These are phyloP conservation scores for Phytophthora palmivora DNA, from an alignment of 352 stramenopile genomes.

Conservation along the genomic window DNA sequence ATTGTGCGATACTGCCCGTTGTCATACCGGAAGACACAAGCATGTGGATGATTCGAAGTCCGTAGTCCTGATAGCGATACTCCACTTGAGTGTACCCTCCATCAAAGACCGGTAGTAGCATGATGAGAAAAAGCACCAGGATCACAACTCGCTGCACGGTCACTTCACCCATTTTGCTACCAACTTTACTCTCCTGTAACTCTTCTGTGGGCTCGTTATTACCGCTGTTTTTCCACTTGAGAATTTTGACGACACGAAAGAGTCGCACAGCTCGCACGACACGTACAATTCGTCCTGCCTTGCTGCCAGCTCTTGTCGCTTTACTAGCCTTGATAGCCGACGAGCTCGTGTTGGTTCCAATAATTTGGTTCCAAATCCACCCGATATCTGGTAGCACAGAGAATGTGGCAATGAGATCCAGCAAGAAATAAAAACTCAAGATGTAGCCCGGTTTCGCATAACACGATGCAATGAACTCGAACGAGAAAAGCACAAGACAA, in stretches of 20 bases:
- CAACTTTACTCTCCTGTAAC: slow-evolving; percentile 89
- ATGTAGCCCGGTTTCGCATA: slow-evolving; percentile 81
- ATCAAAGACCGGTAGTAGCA: slow-evolving; percentile 89
- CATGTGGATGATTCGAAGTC: slow-evolving; percentile 78
- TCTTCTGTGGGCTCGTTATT: slow-evolving; percentile 31
- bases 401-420: slow-evolving; percentile 88
- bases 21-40: slow-evolving; percentile 62
- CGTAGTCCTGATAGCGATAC: slow-evolving; percentile 89
- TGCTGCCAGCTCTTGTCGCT: slow-evolving; percentile 73
- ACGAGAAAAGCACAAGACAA: slow-evolving; percentile 87
- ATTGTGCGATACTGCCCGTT: slow-evolving; percentile 24
- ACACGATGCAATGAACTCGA: slow-evolving; percentile 89
- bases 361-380: slow-evolving; percentile 82
- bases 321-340: slow-evolving; percentile 76
- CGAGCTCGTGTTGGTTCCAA: slow-evolving; percentile 57
- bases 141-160: slow-evolving; percentile 88
- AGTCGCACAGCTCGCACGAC: slow-evolving; percentile 84
- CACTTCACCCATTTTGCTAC: slow-evolving; percentile 90
- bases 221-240: slow-evolving; percentile 86
- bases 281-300: slow-evolving; percentile 86
- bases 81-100: slow-evolving; percentile 78
- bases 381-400: slow-evolving; percentile 87
- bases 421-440: slow-evolving; percentile 92
- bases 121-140: slow-evolving; percentile 90
- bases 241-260: slow-evolving; percentile 88